These are phyloP conservation scores for Aspergillus texensis DNA, from an alignment of 2,329 filamentous ascomycete species.

Conservation along the genomic window DNA sequence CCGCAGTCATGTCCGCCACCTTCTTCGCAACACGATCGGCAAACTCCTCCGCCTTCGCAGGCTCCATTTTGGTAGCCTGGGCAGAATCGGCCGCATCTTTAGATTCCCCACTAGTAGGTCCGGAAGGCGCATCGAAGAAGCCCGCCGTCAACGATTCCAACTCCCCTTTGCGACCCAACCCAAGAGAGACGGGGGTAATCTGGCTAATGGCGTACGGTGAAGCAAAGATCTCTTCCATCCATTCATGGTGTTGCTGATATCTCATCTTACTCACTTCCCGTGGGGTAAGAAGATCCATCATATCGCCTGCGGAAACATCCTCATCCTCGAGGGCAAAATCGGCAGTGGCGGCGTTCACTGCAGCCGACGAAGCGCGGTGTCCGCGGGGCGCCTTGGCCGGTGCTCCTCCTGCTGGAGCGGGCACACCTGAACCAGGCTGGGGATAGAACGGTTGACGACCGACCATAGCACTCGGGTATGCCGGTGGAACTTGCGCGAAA, in stretches of 20 bases:
- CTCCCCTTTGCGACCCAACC: slow-evolving; percentile 81
- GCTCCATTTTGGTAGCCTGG: slow-evolving; percentile 65
- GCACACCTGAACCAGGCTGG: slow-evolving; percentile 30
- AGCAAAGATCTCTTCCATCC: slow-evolving; percentile 97
- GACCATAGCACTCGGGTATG: slow-evolving; percentile 38
- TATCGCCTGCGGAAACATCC: slow-evolving; percentile 81
- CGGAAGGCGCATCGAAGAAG: slow-evolving; percentile 69
- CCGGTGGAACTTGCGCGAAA: slow-evolving; percentile 55
- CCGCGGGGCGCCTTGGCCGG: slow-evolving; percentile 45
- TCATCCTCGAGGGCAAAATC: slow-evolving; percentile 74
- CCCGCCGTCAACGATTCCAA: slow-evolving; percentile 79
- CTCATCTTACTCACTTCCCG: slow-evolving; percentile 84
- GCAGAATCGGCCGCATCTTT: slow-evolving; percentile 34
- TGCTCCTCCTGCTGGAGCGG: slow-evolving; percentile 26
- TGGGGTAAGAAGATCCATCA: slow-evolving; percentile 86
- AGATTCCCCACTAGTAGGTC: slow-evolving; percentile 30
- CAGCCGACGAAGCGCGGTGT: slow-evolving; percentile 44
- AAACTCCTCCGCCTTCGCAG: slow-evolving; percentile 81
- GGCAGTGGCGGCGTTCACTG: slow-evolving; percentile 42
- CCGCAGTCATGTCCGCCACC: slow-evolving; percentile 71
- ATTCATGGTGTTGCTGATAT: slow-evolving; percentile 94
- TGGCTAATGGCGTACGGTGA: slow-evolving; percentile 85
- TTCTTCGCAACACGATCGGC: slow-evolving; percentile 74
- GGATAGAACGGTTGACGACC: slow-evolving; percentile 42
- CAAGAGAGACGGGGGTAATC: slow-evolving; percentile 84